These are phyloP conservation scores for Microbotryum intermedium DNA, from an alignment of 1,284 basidiomycete genomes.

Conservation along the genomic window DNA sequence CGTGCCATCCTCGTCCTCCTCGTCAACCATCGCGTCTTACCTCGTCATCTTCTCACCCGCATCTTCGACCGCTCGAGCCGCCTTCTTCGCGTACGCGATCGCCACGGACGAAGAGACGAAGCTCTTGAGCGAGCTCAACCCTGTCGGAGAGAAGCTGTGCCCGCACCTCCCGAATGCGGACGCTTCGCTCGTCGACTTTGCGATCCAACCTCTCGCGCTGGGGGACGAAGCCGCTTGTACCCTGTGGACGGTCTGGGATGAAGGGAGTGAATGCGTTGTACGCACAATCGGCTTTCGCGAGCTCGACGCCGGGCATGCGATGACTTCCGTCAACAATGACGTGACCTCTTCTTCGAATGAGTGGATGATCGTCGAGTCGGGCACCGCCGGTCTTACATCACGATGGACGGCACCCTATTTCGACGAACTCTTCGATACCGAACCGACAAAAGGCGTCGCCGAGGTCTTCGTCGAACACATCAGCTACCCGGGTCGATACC, in stretches of 20 bases:
- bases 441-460: constrained; percentile 38
- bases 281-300: constrained; percentile 17
- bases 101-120: constrained; percentile 32
- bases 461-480: constrained; percentile 72
- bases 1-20: constrained; percentile 28
- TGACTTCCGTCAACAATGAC: constrained; percentile 36
- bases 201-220: constrained; percentile 35
- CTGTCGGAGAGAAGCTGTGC: constrained; percentile 33
- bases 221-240: constrained; percentile 37
- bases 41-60: constrained; percentile 40
- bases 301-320: constrained; percentile 31
- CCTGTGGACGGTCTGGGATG: constrained; percentile 44
- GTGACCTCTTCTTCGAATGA: constrained; percentile 7
- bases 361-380: constrained; percentile 30
- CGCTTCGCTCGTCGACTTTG: constrained; percentile 40
- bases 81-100: constrained; percentile 40
- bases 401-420: constrained; percentile 61
- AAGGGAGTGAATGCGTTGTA: constrained; percentile 31
- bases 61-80: constrained; percentile 34
- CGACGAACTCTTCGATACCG: constrained; percentile 58
- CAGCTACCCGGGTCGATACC: constrained; percentile 78
- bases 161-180: constrained; percentile 32
- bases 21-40: constrained; percentile 37
- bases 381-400: neutral
- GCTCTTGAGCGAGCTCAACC: constrained; percentile 33